Base-by-base conservation (phyloP, 495 filamentous ascomycete genomes). In the Tuber melanosporum region DNA sequence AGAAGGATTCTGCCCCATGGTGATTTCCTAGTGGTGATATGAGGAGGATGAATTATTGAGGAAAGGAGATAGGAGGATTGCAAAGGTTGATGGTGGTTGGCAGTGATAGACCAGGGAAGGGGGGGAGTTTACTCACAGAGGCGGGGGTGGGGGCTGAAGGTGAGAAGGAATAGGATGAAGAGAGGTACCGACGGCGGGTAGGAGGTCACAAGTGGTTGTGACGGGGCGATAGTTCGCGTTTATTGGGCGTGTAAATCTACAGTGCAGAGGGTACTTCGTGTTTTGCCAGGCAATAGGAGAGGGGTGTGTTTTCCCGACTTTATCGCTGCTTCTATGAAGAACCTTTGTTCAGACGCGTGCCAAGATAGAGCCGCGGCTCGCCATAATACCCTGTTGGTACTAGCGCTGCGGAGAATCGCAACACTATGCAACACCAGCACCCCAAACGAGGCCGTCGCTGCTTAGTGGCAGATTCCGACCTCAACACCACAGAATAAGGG, bases 1-100 rank as follows among this genome's bases (percentile, higher is more conserved):
- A 77, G 91, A 93, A 84, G 89, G 90, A 76, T 92, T 90, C 82
- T 95, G 95, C 73, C 93, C 94, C 88, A 97, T 95, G 81, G 85
- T 91, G 85, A 85, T 83, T 76, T 73, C 46, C 49, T 49, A 66
- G 12, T 36, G 4, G 26, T 17, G 12, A 32, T 66, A 36, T 66
- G 57, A 36, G 5, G 57, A 36, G n/a, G 41, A 10, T 70, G 72
- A 66, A 52, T 41, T 22, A 42, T 32, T 32, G 73, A 70, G 49
- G 26, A 46, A 72, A n/a, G 75, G 70, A 44, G 66, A 71, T 43
- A 66, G 75, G 71, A 74, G 71, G 62, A 71, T 49, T 39, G 44
- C 47, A 73, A 74, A 44, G 17, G 74, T 22, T 77, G 75, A 70
- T 75, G 49, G 73, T 73, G 77, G 76, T 69, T 79, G 76, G 72